These are phyloP conservation scores for Byssothecium circinans DNA, from an alignment of 2,329 filamentous ascomycete genomes.

Conservation along the genomic window DNA sequence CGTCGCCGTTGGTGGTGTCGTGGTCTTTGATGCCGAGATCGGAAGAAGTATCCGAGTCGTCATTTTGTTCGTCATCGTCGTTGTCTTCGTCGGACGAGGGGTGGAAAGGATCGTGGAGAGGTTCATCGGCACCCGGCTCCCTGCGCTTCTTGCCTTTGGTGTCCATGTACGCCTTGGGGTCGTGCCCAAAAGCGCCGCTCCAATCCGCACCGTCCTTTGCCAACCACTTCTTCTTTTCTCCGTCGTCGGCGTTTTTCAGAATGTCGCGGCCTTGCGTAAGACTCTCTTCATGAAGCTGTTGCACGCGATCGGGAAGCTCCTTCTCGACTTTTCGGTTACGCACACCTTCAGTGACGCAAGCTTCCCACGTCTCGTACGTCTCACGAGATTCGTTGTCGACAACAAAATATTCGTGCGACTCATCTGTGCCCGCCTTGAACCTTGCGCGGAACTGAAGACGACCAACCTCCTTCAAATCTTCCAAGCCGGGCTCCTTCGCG, in stretches of 20 bases:
- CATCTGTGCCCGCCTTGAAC: slow-evolving; percentile 89
- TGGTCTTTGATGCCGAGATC: slow-evolving; percentile 65
- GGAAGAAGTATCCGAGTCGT: slow-evolving; percentile 47
- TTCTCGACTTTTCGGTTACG: slow-evolving; percentile 69
- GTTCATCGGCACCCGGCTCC: slow-evolving; percentile 58
- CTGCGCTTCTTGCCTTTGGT: slow-evolving; percentile 55
- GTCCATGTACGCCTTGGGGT: slow-evolving; percentile 65
- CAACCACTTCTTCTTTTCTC: slow-evolving; percentile 77
- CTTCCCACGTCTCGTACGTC: slow-evolving; percentile 93
- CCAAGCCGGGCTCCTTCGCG: slow-evolving; percentile 68
- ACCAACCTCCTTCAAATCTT: slow-evolving; percentile 76
- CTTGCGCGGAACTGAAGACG: slow-evolving; percentile 76
- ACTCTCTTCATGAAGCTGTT: slow-evolving; percentile 78
- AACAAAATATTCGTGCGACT: slow-evolving; percentile 80
- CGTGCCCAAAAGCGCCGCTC: slow-evolving; percentile 81
- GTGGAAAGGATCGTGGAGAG: slow-evolving; percentile 55
- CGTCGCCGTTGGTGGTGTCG: slow-evolving; percentile 23
- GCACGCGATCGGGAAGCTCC: slow-evolving; percentile 72
- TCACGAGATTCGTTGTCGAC: slow-evolving; percentile 86
- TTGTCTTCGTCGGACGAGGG: slow-evolving; percentile 49
- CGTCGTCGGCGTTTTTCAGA: slow-evolving; percentile 69
- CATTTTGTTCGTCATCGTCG: slow-evolving; percentile 44
- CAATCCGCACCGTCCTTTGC: slow-evolving; percentile 80
- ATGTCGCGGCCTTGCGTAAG: slow-evolving; percentile 79
- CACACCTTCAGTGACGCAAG: slow-evolving; percentile 85